Conservation (phyloP, 2,329 filamentous ascomycete species). For the Hyphodiscus sp. region DNA sequence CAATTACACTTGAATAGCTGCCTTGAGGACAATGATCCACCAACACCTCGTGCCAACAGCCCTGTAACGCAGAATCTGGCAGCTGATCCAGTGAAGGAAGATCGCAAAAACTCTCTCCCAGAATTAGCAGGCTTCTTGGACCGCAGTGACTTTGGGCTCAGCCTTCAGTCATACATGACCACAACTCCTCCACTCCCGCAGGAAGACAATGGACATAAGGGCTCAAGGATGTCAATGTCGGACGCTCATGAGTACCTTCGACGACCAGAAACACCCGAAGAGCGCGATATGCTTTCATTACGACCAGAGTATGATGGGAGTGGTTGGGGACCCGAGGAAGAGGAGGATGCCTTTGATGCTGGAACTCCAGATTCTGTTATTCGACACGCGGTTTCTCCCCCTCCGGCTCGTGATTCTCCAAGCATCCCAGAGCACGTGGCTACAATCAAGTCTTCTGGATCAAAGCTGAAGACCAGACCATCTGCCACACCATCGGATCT, state of each 20-base stretch:
- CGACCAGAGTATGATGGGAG: conserved; percentile 60
- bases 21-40: conserved; percentile 42
- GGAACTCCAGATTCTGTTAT: conserved; percentile 87
- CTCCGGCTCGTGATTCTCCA: conserved; percentile 39
- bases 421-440: conserved; percentile 74
- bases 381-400: conserved; percentile 54
- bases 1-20: conserved; percentile 19
- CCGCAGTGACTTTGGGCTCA: conserved; percentile 46
- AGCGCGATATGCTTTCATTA: conserved; percentile 34
- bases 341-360: conserved; percentile 48
- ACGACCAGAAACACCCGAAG: conserved; percentile 21
- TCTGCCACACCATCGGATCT: conserved; percentile 84
- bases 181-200: conserved; percentile 15
- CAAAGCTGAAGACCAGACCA: conserved; percentile 80
- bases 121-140: conserved; percentile 43
- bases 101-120: conserved; percentile 32
- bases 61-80: conserved; percentile 27
- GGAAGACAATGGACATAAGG: conserved; percentile 15
- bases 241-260: conserved; percentile 23
- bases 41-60: conserved; percentile 44
- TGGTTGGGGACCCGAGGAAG: conserved; percentile 51
- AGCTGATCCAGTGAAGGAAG: conserved; percentile 17
- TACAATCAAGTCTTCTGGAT: conserved; percentile 77
- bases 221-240: conserved; percentile 14
- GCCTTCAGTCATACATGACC: conserved; percentile 49